Base-by-base conservation (phyloP, 2,329 filamentous ascomycete species). In the Chrysoporthe puriensis region DNA sequence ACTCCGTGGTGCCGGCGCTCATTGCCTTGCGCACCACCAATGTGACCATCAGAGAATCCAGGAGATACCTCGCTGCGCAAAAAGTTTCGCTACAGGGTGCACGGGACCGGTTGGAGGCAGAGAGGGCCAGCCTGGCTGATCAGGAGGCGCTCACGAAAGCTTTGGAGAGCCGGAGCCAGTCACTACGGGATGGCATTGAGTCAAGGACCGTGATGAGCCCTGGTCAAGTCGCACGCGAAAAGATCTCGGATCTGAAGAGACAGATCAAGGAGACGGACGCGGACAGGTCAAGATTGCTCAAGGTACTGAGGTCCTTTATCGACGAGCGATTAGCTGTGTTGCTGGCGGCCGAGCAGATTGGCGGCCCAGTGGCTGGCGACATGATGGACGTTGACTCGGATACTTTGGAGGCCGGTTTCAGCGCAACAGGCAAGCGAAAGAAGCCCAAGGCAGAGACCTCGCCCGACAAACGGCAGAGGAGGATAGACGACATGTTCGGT, bases 271-370 rank as follows among this genome's bases (percentile, higher is more conserved):
- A 79, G 52, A 90, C 93, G 73, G 86, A 90, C 66, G 80, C 77
- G 63, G 86, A 90, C 71, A 90, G 89, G 1, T 80, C 82, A 1
- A 82, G 80, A 54, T 80, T 96, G 18, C 85, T 91, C 66, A 85
- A 84, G 67, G 83, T 86, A 0, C 83, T 96, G 66, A 86, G 90
- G 70, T 81, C 80, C 18, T 96, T 96, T 74, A 89, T 95, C 67
- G 87, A 92, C 70, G 81, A 87, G 56, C 85, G 88, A 52, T 83
- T 97, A 1, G 91, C 91, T 1, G 79, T 86, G 3, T 91, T 95
- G 88, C 82, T 97, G 56, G 93, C 92, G 7, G 91, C 92, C 0
- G 93, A 96, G 79, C 91, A 94, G 74, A 83, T 94, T 1, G 93
- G 93, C 8, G 93, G 93, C 0, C 93, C 93, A 0, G 90, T 94